phyloP scores from a whole-genome alignment of 1,284 basidiomycete species.

The Mycosarcoma mackinlayi region DNA sequence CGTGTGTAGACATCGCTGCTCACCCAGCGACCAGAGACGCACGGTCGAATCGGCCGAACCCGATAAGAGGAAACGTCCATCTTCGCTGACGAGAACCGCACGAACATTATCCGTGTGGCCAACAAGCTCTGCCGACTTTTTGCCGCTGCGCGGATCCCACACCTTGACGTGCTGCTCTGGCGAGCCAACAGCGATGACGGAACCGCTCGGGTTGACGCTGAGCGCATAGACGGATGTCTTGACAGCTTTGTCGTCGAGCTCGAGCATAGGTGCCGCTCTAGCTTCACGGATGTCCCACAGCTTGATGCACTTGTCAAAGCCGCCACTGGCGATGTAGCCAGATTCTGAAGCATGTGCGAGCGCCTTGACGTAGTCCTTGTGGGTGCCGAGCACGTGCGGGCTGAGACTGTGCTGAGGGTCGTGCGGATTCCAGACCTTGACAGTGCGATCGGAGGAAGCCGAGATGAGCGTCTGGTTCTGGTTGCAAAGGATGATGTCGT shows the following conservation, averaged over 20 bases:
- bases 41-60: slow-evolving; percentile 74
- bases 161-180: slow-evolving; percentile 88
- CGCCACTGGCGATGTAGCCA: slow-evolving; percentile 79
- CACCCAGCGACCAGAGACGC: slow-evolving; percentile 91
- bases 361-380: slow-evolving; percentile 90
- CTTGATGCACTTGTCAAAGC: slow-evolving; percentile 91
- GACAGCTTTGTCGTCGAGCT: slow-evolving; percentile 44
- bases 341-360: slow-evolving; percentile 64
- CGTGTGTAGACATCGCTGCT: slow-evolving; percentile 90
- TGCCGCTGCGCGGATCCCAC: slow-evolving; percentile 83
- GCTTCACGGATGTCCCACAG: slow-evolving; percentile 76
- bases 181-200: slow-evolving; percentile 85
- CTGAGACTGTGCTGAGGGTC: slow-evolving; percentile 73
- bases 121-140: slow-evolving; percentile 57
- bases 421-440: slow-evolving; percentile 94
- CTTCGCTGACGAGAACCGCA: slow-evolving; percentile 85
- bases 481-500: slow-evolving; percentile 92
- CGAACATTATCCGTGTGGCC: slow-evolving; percentile 98
- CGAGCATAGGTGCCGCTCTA: slow-evolving; percentile 58
- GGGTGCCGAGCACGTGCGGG: slow-evolving; percentile 80
- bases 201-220: slow-evolving; percentile 76
- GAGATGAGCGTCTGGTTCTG: slow-evolving; percentile 93
- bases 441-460: slow-evolving; percentile 92
- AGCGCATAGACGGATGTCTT: slow-evolving; percentile 67
- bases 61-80: slow-evolving; percentile 77